These are phyloP conservation scores for Heliosperma pusillum DNA, from an alignment of 148 eudicot genomes.

Conservation along the genomic window DNA sequence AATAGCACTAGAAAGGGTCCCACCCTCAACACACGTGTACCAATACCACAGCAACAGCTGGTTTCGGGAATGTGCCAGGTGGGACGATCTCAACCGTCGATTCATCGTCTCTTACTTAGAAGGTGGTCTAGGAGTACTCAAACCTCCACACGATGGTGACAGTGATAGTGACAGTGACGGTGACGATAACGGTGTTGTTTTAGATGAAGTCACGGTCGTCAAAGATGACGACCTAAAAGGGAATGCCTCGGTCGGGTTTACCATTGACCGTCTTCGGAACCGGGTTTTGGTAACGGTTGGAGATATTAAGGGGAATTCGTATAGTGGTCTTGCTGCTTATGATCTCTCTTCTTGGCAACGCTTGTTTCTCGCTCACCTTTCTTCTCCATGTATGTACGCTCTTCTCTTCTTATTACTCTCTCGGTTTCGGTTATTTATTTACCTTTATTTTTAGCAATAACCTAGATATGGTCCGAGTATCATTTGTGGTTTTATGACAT, in stretches of 20 bases:
- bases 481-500: no score
- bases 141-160: no score
- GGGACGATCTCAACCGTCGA: slow-evolving; percentile 66
- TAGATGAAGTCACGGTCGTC: slow-evolving; percentile 55
- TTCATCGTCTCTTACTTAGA: slow-evolving; percentile 72
- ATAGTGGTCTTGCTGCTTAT: slow-evolving; percentile 77
- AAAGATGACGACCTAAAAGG: slow-evolving; percentile 49
- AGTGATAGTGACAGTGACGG: no score
- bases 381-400: slow-evolving; percentile 42
- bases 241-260: slow-evolving; percentile 59
- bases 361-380: slow-evolving; percentile 64
- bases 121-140: slow-evolving; percentile 66
- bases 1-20: slow-evolving; percentile 52
- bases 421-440: no score
- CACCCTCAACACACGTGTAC: slow-evolving; percentile 53
- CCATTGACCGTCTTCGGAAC: slow-evolving; percentile 56
- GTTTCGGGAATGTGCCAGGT: slow-evolving; percentile 62
- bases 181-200: not conserved
- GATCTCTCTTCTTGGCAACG: slow-evolving; percentile 67
- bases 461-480: no score
- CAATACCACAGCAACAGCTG: slow-evolving; percentile 64
- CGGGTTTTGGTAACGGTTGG: slow-evolving; percentile 56
- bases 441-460: no score
- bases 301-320: slow-evolving; percentile 56
- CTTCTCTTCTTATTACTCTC: no score